A percentile compares a stretch with the other conserved stretches of the same genome.
phyloP scores from a whole-genome alignment of 495 filamentous ascomycete genomes.

The Pseudotulostoma volvatum region DNA sequence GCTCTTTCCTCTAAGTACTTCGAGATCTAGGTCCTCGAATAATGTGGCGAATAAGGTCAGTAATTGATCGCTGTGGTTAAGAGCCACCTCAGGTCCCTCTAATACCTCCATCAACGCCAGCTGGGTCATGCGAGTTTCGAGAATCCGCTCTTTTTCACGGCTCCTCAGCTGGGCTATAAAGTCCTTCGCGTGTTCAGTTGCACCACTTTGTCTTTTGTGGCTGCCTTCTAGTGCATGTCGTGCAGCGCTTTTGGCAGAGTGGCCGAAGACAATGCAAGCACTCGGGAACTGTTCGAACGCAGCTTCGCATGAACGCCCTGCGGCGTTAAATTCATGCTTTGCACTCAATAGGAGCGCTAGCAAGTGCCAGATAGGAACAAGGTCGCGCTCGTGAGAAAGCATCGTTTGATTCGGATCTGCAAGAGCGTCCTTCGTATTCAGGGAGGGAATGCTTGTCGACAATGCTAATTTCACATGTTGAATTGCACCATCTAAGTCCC shows the following conservation, averaged over 20 bases:
- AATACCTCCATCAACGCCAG: constrained; percentile 66
- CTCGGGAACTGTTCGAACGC: constrained; percentile 70
- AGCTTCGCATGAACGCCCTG: constrained; percentile 65
- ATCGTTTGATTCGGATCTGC: constrained; percentile 8
- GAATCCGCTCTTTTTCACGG: constrained; percentile 61
- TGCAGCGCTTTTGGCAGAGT: constrained; percentile 17
- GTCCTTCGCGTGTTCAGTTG: constrained; percentile 20
- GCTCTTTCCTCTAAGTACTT: constrained; percentile 10
- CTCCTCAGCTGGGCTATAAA: constrained; percentile 57
- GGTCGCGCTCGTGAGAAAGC: constrained; percentile 24
- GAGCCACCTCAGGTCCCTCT: constrained; percentile 66
- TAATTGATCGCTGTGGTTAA: constrained; percentile 69
- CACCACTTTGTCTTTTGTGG: constrained; percentile 18
- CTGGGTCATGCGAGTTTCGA: constrained; percentile 91
- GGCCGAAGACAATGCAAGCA: constrained; percentile 39
- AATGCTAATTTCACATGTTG: constrained; percentile 53
- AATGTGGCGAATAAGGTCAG: constrained; percentile 64
- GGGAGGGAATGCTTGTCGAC: constrained; percentile 14
- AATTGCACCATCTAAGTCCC: constrained; percentile 61
- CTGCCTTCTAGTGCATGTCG: constrained; percentile 17
- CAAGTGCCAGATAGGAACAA: constrained; percentile 55
- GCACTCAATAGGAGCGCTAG: constrained; percentile 74
- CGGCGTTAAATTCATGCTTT: constrained; percentile 66
- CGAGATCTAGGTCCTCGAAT: constrained; percentile 43
- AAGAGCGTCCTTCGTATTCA: constrained; percentile 5